phyloP scores from a whole-genome alignment of 345 rosid species.

The Eucalyptus pumila region DNA sequence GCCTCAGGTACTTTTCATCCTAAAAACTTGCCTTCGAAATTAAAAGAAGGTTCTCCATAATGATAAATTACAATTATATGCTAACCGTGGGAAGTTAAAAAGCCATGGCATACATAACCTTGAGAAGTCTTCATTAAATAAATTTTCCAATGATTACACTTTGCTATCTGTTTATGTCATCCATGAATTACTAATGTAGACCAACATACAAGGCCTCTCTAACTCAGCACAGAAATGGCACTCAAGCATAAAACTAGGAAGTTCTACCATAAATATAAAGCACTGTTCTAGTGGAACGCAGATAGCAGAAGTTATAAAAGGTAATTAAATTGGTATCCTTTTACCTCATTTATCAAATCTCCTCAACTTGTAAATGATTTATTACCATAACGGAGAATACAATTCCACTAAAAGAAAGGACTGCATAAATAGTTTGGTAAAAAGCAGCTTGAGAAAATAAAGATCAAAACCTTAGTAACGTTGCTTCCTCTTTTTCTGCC shows the following conservation, averaged over 20 bases:
- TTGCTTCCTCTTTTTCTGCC: slow-evolving; percentile 53
- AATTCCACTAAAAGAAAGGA: not conserved
- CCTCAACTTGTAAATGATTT: not conserved
- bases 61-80: not conserved
- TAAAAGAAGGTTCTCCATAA: not conserved
- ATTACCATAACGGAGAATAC: not conserved
- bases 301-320: not conserved
- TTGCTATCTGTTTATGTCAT: not conserved
- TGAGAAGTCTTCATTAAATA: not conserved
- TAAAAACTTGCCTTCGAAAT: not conserved
- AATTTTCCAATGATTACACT: not conserved
- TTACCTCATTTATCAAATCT: not conserved
- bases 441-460: not conserved
- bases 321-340: not conserved
- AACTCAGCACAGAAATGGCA: not conserved
- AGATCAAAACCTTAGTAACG: slow-evolving; percentile 4
- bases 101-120: not conserved
- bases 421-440: not conserved
- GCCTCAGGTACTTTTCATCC: not conserved
- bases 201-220: not conserved
- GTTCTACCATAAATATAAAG: not conserved
- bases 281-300: not conserved
- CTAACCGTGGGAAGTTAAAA: not conserved
- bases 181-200: not conserved
- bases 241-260: not conserved